These are phyloP conservation scores for Blastocystis sp. DNA, from an alignment of 352 stramenopile species.

Conservation along the genomic window DNA sequence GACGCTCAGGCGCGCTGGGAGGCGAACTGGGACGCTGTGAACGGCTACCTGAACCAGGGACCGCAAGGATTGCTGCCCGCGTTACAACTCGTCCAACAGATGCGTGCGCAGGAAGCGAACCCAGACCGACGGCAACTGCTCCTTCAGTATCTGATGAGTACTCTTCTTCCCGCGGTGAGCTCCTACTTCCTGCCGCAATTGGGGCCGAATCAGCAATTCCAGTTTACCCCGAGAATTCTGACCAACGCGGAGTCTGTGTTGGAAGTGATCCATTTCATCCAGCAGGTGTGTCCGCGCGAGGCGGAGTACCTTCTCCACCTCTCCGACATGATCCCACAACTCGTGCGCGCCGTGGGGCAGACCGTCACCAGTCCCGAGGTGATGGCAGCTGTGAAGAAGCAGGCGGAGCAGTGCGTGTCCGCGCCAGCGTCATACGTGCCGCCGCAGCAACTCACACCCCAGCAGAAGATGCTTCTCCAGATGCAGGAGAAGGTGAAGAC, in stretches of 20 bases:
- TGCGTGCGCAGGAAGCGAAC: constrained; percentile 11
- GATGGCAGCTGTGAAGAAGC: background rate
- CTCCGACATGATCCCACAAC: constrained; percentile 10
- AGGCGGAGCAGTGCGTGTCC: background rate
- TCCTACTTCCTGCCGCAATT: constrained; percentile 45
- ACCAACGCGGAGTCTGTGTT: constrained; percentile 35
- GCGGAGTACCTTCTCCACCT: constrained; percentile 42
- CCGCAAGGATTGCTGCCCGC: constrained; percentile 8
- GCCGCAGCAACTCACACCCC: background rate
- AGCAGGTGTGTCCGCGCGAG: constrained; percentile 8
- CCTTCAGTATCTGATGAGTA: constrained; percentile 40
- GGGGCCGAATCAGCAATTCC: constrained; percentile 4
- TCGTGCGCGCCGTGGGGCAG: background rate
- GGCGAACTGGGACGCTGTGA: constrained; percentile 35
- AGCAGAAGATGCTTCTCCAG: background rate
- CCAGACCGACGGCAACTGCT: constrained; percentile 25
- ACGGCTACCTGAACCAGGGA: constrained; percentile 7
- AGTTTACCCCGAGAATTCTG: background rate
- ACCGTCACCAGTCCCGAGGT: background rate
- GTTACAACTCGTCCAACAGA: background rate
- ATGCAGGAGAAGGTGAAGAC: too few species aligned
- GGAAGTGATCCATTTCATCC: constrained; percentile 23
- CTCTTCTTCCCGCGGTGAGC: constrained; percentile 24
- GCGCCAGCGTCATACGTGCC: background rate
- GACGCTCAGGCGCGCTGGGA: constrained; percentile 3